Evolutionary conservation across 495 filamentous ascomycete species (phyloP).

Genomic region (Xylaria intraflava): DNA sequence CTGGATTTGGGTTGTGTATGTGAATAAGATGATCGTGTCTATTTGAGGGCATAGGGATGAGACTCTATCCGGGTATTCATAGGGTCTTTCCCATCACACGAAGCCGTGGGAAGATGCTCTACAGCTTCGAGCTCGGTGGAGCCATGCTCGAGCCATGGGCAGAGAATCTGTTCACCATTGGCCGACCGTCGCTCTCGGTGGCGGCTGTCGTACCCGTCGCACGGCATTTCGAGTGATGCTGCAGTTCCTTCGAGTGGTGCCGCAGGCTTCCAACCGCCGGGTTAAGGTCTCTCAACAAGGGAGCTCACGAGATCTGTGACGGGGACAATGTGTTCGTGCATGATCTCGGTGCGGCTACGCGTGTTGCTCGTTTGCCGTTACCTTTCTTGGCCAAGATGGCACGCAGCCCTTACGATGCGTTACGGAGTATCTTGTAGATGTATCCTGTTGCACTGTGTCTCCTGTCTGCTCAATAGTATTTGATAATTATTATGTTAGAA

Average conservation of each 20-base stretch:
- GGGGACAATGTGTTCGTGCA: conserved; percentile 26
- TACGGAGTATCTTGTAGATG: too few relatives aligned
- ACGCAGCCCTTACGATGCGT: background rate
- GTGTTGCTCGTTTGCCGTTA: conserved; percentile 29
- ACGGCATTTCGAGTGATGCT: conserved; percentile 25
- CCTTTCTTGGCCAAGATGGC: conserved; percentile 21
- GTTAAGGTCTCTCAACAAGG: conserved; percentile 22
- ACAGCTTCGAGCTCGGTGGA: too few relatives aligned
- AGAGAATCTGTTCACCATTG: background rate
- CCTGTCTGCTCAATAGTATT: too few relatives aligned
- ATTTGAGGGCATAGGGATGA: background rate
- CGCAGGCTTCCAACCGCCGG: conserved; percentile 26
- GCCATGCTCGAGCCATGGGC: background rate
- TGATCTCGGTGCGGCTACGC: conserved; percentile 30
- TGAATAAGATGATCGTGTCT: background rate
- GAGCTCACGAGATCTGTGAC: conserved; percentile 28
- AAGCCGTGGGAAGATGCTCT: too few relatives aligned
- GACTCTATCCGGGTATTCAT: too few relatives aligned
- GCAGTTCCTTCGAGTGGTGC: conserved; percentile 23
- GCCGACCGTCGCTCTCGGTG: background rate
- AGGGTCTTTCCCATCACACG: too few relatives aligned
- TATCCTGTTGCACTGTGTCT: too few relatives aligned
- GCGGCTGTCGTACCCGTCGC: conserved; percentile 16
- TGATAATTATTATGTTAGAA: too few relatives aligned
- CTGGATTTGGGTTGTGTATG: background rate